phyloP scores from a whole-genome alignment of 2,329 filamentous ascomycete species.

The Clathrospora elynae region DNA sequence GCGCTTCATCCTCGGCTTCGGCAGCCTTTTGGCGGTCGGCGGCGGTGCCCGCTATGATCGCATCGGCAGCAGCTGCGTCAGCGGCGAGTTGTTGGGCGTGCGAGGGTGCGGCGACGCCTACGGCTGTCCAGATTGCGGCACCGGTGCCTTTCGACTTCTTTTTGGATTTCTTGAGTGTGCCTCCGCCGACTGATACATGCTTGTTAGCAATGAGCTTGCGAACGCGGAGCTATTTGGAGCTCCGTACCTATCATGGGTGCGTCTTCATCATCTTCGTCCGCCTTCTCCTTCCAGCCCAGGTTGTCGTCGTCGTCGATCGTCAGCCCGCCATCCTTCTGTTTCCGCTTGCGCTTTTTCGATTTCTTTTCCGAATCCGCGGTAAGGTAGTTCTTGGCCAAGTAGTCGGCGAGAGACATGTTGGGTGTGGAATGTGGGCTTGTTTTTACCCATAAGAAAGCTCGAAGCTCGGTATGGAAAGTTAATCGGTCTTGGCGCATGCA shows the following conservation, averaged over 20 bases:
- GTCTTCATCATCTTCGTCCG: slow-evolving; percentile 62
- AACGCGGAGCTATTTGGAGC: slow-evolving; percentile 25
- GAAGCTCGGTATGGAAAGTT: slow-evolving; percentile 8
- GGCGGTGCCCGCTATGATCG: slow-evolving; percentile 74
- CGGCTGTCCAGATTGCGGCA: slow-evolving; percentile 67
- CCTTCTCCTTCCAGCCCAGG: slow-evolving; percentile 56
- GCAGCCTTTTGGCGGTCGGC: slow-evolving; percentile 62
- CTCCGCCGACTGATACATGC: slow-evolving; percentile 40
- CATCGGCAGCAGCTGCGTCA: slow-evolving; percentile 74
- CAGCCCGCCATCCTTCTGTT: slow-evolving; percentile 50
- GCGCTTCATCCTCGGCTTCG: slow-evolving; percentile 53
- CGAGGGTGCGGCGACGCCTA: slow-evolving; percentile 61
- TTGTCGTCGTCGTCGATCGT: slow-evolving; percentile 61
- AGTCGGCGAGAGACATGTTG: slow-evolving; percentile 73
- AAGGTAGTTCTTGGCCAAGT: slow-evolving; percentile 91
- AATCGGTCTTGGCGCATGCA: slow-evolving; percentile 16
- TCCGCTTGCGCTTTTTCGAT: slow-evolving; percentile 59
- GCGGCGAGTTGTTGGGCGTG: slow-evolving; percentile 67
- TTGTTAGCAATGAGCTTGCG: slow-evolving; percentile 21
- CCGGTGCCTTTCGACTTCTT: slow-evolving; percentile 61
- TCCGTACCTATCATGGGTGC: slow-evolving; percentile 49
- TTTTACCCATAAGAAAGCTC: background rate
- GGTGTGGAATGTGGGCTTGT: slow-evolving; percentile 10
- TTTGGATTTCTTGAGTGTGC: slow-evolving; percentile 57
- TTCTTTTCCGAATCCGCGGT: slow-evolving; percentile 64